phyloP scores from a whole-genome alignment of 352 stramenopile genomes.

The Globisporangium solare region DNA sequence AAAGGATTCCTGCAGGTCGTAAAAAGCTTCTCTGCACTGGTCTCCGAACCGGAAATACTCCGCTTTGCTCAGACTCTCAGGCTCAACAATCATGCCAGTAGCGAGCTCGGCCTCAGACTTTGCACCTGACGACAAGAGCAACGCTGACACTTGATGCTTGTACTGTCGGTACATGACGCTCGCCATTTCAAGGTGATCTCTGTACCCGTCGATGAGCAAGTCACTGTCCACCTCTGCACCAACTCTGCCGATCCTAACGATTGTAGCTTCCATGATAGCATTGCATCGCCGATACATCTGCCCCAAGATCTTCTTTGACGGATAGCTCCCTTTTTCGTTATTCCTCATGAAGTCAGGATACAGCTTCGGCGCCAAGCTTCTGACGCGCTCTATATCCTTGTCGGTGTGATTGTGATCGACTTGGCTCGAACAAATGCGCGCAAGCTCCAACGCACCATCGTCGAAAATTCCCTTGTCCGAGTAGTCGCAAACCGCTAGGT shows the following conservation, averaged over 20 bases:
- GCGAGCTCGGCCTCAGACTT: conserved; percentile 59
- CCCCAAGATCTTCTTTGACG: conserved; percentile 66
- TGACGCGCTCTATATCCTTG: conserved; percentile 50
- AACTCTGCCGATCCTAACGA: conserved; percentile 18
- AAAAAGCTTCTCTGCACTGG: conserved; percentile 64
- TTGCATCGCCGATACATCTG: conserved; percentile 70
- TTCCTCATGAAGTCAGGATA: conserved; percentile 86
- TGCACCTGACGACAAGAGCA: conserved; percentile 63
- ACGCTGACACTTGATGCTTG: conserved; percentile 41
- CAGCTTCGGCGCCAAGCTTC: conserved; percentile 34
- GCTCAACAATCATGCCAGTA: conserved; percentile 69
- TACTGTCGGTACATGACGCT: conserved; percentile 59
- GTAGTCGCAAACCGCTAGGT: conserved; percentile 61
- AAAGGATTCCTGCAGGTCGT: conserved; percentile 39
- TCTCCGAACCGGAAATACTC: conserved; percentile 81
- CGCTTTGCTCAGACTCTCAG: conserved; percentile 47
- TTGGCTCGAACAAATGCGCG: conserved; percentile 64
- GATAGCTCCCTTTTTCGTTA: conserved; percentile 52
- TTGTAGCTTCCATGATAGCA: conserved; percentile 41
- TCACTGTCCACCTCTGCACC: conserved; percentile 35
- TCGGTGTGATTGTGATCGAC: conserved; percentile 63
- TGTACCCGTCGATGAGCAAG: conserved; percentile 51
- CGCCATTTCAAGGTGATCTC: conserved; percentile 32
- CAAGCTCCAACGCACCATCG: conserved; percentile 41
- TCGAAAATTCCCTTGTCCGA: conserved; percentile 42